phyloP scores from a whole-genome alignment of 164 flowering plant species.

The Kalanchoe fedtschenkoi region DNA sequence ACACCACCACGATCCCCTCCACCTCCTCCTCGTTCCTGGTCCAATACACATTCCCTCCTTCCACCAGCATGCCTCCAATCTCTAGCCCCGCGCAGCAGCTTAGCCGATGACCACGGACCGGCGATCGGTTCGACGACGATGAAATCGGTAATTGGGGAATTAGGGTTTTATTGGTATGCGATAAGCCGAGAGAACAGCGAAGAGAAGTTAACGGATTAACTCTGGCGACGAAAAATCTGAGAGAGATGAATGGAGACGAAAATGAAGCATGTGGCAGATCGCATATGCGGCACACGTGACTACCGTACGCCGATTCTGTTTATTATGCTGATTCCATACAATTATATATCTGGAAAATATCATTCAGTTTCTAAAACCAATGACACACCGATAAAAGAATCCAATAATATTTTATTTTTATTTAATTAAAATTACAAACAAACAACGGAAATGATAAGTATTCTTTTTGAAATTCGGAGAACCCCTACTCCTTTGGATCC shows the following conservation, averaged over 20 bases:
- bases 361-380: too few relatives aligned
- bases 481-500: too few relatives aligned
- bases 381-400: too few relatives aligned
- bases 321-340: too few relatives aligned
- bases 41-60: conserved; percentile 22
- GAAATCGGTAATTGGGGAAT: background rate
- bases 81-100: background rate
- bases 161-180: background rate
- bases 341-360: too few relatives aligned
- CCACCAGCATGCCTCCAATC: background rate
- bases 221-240: conserved; percentile 1
- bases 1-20: conserved; percentile 37
- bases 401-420: too few relatives aligned
- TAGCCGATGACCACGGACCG: too few relatives aligned
- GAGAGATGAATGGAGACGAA: background rate
- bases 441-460: too few relatives aligned
- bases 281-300: background rate
- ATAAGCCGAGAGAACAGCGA: background rate
- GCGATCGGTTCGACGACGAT: background rate
- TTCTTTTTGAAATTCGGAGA: too few relatives aligned
- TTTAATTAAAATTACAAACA: too few relatives aligned
- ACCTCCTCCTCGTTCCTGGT: conserved; percentile 12
- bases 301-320: background rate
- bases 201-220: background rate
- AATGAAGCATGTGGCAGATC: background rate